These are phyloP conservation scores for Skeletonema potamos DNA, from an alignment of 108 stramenopile genomes.

Conservation along the genomic window DNA sequence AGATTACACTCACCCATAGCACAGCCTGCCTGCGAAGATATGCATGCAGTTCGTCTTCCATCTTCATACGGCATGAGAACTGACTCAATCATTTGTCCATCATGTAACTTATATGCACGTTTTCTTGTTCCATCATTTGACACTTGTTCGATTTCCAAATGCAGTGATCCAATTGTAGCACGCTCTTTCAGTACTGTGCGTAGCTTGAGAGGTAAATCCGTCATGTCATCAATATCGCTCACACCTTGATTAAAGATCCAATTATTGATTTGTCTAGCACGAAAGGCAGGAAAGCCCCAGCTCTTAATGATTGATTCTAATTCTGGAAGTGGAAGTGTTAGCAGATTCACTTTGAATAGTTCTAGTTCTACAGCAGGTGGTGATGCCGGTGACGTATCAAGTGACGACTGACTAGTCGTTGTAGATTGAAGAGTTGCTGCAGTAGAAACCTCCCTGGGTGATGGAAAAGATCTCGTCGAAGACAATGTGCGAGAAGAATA, in stretches of 20 bases:
- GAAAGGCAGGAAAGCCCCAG: conserved; percentile 79
- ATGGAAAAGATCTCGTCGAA: not conserved
- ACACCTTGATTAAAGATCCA: conserved; percentile 85
- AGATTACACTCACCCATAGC: conserved; percentile 78
- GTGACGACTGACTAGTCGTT: not conserved
- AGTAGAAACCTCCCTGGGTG: too few relatives aligned
- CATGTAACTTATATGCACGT: conserved; percentile 84
- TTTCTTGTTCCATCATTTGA: conserved; percentile 93
- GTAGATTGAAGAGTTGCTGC: not conserved
- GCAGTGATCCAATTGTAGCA: conserved; percentile 58
- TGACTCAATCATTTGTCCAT: conserved; percentile 94
- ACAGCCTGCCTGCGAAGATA: conserved; percentile 95
- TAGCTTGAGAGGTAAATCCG: conserved; percentile 78
- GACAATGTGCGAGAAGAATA: too few relatives aligned
- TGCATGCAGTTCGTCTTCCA: conserved; percentile 95
- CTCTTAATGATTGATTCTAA: conserved; percentile 56
- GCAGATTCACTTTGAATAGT: conserved; percentile 57
- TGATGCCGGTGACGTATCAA: not conserved
- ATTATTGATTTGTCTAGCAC: conserved; percentile 84
- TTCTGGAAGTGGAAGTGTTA: conserved; percentile 58
- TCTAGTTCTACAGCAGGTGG: not conserved
- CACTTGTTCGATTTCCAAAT: conserved; percentile 64
- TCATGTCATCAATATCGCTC: conserved; percentile 77
- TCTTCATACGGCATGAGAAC: conserved; percentile 98
- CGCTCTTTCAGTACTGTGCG: conserved; percentile 55